Conservation (phyloP, 116 monocot species). For the Iris pallida region DNA sequence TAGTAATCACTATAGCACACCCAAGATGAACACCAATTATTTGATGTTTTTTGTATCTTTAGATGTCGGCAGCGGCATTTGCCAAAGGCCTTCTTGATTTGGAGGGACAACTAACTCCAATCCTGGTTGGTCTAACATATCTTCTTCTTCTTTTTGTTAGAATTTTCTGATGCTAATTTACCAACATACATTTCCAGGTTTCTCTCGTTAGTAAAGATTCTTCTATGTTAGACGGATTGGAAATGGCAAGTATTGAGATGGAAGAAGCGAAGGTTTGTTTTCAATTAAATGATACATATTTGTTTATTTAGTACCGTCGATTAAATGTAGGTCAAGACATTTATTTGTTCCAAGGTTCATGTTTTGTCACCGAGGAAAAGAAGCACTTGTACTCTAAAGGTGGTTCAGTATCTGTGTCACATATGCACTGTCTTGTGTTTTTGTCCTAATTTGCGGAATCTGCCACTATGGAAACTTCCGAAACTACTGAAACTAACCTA, state of each 20-base stretch:
- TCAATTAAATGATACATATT: background rate
- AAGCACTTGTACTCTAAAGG: no score
- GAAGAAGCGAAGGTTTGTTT: conserved; percentile 87
- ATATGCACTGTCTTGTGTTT: no score
- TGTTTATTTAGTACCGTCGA: no score
- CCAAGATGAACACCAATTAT: background rate
- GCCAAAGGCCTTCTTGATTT: conserved; percentile 99
- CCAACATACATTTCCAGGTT: conserved; percentile 44
- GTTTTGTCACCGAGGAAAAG: no score
- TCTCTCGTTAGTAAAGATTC: conserved; percentile 99
- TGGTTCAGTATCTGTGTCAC: no score
- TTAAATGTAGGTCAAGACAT: no score
- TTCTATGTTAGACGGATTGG: conserved; percentile 98
- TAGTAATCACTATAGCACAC: background rate
- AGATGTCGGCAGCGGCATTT: conserved; percentile 99
- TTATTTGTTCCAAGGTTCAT: no score
- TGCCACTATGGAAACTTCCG: no score
- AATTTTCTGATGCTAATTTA: conserved; percentile 4
- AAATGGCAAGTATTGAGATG: conserved; percentile 93
- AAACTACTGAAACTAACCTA: no score
- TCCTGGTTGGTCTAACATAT: conserved; percentile 49
- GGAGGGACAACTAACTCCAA: conserved; percentile 95
- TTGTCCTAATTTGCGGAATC: no score
- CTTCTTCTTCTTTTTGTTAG: background rate
- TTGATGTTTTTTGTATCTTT: background rate